Evolutionary conservation across 1,139 yeast genomes (phyloP), one percentile per base, ranked within the genome.

Genomic region (Candida sp.): DNA sequence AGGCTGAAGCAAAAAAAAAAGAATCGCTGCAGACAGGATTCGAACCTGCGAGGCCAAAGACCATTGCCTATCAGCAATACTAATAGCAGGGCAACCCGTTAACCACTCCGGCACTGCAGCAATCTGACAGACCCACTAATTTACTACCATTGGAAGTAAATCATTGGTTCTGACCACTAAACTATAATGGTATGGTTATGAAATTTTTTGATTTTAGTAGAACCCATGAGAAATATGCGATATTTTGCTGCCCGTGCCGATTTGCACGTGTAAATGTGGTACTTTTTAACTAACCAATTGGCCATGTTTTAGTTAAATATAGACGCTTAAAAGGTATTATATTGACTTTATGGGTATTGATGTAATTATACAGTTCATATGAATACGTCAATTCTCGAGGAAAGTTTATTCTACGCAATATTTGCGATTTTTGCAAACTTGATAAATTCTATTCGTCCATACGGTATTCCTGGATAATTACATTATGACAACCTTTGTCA

Each of bases 1-100:
- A 41, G 11, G 29, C 7, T 11, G 7, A 25, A 7, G 9, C 29
- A 32, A 44, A 53, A 55, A 60, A 71, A 75, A 70, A 70, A 61
- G 66, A 60, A 55, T 45, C 88, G 88, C 82, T 79, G 82, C 86
- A 79, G 85, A 81, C 87, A 82, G 86, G 87, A 82, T 82, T 82
- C 87, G 87, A 82, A 82, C 88, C 86, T 82, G 87, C 87, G 88
- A 82, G 79, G 84, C 87, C 77, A 81, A 72, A 79, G 76, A 87
- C 84, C 87, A 82, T 80, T 81, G 81, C 87, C 87, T 82, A 47
- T 59, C 56, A 79, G 60, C 70, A 79, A 54, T 48, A 47, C 11
- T 49, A 47, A 42, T 79, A 81, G 86, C 86, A 81, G 87, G 87
- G 87, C 83, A 80, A 79, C 87, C 86, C 87, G 87, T 82, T 82